Base-by-base conservation (phyloP, 2,329 filamentous ascomycete species). In the Metarhizium album region DNA sequence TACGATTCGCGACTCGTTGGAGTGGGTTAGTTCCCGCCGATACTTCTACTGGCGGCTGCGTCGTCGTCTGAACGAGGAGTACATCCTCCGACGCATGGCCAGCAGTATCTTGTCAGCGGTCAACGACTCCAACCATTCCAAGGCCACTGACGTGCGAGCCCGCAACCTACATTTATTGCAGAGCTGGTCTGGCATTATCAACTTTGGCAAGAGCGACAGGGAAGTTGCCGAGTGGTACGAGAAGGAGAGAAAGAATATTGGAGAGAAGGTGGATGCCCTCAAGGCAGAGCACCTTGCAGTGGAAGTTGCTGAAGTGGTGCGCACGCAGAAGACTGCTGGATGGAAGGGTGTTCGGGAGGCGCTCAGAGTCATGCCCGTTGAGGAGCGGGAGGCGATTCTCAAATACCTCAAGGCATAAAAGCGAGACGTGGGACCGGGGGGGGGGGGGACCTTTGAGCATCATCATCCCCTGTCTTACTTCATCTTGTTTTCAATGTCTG, bases 11-110 rank as follows among this genome's bases (percentile, higher is more conserved):
- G 80, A 87, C 61, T 74, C 83, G 13, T 78, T 98, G 40, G 80
- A 85, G 63, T 97, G 91, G 93, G 77, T 81, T 67, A 86, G 95
- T 61, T 84, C 91, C 9, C 85, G 93, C 58, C 86, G 91, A 65
- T 97, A 93, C 87, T 97, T 98, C 79, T 98, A 97, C 86, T 98
- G 94, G 93, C 91, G 93, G 71, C 84, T 96, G 55, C 90, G 94
- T 70, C 87, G 93, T 67, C 83, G 93, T 72, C 79, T 98, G 66
- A 97, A 94, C 71, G 93, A 98, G 74, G 93, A 98, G 74, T 88
- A 94, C 70, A 89, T 98, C 61, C 79, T 98, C 68, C 93, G 90
- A 74, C 89, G 89, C 71, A 88, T 98, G 80, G 75, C 74, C 4
- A 64, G 72, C 45, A 68, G 69, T 48, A 62, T 67, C 51, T 59